Evolutionary conservation across 768 basidiomycete genomes (phyloP), one percentile per base, ranked within the genome.

Genomic region (Suillus hirtellus): DNA sequence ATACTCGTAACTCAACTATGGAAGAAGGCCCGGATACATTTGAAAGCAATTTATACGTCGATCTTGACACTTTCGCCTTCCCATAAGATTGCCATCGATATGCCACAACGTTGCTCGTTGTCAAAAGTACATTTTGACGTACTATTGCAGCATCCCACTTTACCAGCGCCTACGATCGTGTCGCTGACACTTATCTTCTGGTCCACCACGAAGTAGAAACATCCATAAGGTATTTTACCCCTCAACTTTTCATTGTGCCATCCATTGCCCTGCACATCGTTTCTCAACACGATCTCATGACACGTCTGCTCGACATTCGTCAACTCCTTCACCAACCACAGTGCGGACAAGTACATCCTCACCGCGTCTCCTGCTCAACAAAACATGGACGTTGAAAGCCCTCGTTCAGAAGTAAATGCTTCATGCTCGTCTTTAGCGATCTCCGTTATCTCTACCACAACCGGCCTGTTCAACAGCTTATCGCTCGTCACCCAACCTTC

Each of bases 171-270:
- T 99, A 98, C 76, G 89, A 89, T n/a, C 84, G 89, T 68, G 81
- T 98, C 56, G 90, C 96, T 68, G 93, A 96, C 68, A 86, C 93
- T 2, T 98, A 96, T 76, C 86, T 99, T 10, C 86, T 96, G 52
- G 86, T 92, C 24, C 96, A 99, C 68, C 86, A 96, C 12, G 96
- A 99, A 73, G 90, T 93, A 1, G 97, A 99, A 72, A 94, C 93
- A 9, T 95, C 93, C 15, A 90, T 99, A 79, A 92, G 96, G 70
- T 95, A 94, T 72, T 92, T 96, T 65, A 90, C 93, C 17, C 81
- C 96, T 4, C 94, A 97, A 71, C 83, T 99, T 40, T 96, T 97
- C 78, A 95, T 95, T 0, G 90, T 93, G 1, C 95, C 95, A 0
- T 90, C 89, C 2, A 86, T 96, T 59, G 89, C 31, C 93, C 81